Evolutionary conservation across 1,284 basidiomycete genomes (phyloP).

Genomic region (Peniophora sp.): DNA sequence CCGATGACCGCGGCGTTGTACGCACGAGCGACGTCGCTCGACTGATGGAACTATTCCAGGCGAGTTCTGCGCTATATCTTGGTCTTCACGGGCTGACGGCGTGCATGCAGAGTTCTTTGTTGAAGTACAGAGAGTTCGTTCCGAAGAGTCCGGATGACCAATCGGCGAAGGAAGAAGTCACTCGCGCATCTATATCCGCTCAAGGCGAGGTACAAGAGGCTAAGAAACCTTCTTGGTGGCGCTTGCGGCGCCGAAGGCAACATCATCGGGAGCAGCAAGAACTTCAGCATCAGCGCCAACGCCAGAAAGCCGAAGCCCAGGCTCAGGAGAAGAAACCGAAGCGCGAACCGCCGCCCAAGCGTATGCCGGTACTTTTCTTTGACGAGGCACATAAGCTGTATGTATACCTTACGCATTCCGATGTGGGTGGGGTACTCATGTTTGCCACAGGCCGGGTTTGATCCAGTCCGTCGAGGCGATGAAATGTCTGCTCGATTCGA

Average conservation of each 20-base stretch:
- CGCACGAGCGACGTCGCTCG: constrained; percentile 74
- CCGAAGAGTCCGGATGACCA: constrained; percentile 3
- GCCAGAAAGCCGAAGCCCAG: constrained; percentile 10
- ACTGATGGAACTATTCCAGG: constrained; percentile 80
- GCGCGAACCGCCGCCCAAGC: constrained; percentile 40
- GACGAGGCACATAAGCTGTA: constrained; percentile 80
- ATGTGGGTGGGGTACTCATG: not conserved
- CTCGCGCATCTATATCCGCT: not conserved
- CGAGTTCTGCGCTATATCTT: constrained; percentile 11
- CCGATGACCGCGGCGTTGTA: constrained; percentile 35
- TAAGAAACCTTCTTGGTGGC: not conserved
- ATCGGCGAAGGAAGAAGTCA: not conserved
- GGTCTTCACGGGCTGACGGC: constrained; percentile 6
- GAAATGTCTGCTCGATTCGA: constrained; percentile 76
- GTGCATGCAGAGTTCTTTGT: constrained; percentile 42
- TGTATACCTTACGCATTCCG: constrained; percentile 14
- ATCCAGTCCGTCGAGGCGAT: constrained; percentile 71
- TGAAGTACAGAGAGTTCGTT: constrained; percentile 27
- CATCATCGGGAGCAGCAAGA: too few species aligned
- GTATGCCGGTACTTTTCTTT: constrained; percentile 73
- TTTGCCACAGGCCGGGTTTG: constrained; percentile 46
- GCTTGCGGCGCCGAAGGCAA: not conserved
- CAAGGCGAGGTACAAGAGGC: not conserved
- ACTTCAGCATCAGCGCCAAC: not conserved
- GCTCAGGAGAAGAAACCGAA: constrained; percentile 10